These are phyloP conservation scores for Carallia brachiata DNA, from an alignment of 345 rosid species.

Conservation along the genomic window DNA sequence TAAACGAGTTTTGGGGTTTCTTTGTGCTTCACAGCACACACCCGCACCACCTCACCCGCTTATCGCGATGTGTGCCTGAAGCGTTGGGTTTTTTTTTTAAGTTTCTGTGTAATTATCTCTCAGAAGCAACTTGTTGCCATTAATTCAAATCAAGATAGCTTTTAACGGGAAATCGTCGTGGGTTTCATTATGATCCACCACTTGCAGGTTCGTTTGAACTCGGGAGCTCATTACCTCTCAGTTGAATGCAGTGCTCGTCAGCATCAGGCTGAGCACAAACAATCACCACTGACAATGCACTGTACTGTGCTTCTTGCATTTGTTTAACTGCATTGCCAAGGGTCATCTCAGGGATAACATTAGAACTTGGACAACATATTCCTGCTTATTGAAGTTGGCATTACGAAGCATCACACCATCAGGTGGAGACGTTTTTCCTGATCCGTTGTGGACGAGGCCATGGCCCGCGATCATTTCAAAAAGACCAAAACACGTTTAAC, in stretches of 20 bases:
- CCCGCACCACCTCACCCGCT: no score
- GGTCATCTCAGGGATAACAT: constrained; percentile 91
- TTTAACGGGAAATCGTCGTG: constrained; percentile 7
- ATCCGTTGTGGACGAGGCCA: constrained; percentile 35
- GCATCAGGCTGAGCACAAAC: constrained; percentile 89
- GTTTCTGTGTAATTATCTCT: no score
- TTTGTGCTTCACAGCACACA: no score
- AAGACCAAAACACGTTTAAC: no score
- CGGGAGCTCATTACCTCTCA: constrained; percentile 83
- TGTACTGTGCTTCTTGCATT: constrained; percentile 95
- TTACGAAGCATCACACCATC: constrained; percentile 80
- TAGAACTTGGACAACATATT: constrained; percentile 86
- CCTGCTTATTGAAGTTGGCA: constrained; percentile 80
- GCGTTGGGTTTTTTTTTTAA: no score
- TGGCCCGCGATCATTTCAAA: no score
- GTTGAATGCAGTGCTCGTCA: constrained; percentile 92
- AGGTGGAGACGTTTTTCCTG: constrained; percentile 78
- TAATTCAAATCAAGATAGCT: neutral
- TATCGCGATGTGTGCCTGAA: no score
- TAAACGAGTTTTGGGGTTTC: no score
- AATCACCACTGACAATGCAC: constrained; percentile 81
- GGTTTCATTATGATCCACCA: constrained; percentile 49
- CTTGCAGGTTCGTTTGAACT: constrained; percentile 91
- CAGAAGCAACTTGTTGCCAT: no score
- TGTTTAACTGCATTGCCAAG: constrained; percentile 85